Base-by-base conservation (phyloP, 495 filamentous ascomycete genomes). In the Bathelium albidoporum region DNA sequence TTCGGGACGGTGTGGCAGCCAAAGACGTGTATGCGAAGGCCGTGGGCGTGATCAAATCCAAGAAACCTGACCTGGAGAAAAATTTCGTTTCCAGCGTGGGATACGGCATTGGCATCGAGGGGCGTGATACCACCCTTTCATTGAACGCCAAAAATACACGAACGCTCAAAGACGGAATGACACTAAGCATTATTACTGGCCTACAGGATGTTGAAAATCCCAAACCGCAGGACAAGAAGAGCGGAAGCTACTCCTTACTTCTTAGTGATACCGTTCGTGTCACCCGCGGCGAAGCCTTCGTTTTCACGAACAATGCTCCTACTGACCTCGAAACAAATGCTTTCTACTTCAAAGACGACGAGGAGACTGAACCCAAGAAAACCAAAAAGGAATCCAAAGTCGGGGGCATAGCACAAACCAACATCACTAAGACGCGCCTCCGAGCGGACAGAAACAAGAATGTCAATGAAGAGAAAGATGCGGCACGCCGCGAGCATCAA, bases 11-110 rank as follows among this genome's bases (percentile, higher is more conserved):
- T 34, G 89, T 86, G 9, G 78, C 83, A 2, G 87, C 87, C 59
- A 97, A 95, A 73, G 92, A 97, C 67, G 82, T 99, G 22, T 97
- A 95, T 76, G 84, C 81, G 74, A 97, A 96, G 75, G 95, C 94
- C 1, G 70, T 94, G 59, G 77, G 71, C 59, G 75, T 90, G 16
- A 79, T 97, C 59, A 90, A 85, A 69, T 76, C 88, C 7, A 97
- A 91, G 75, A 95, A 93, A 73, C 93, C 95, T 14, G 94, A 99
- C 53, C 78, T 97, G 18, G 94, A 96, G 73, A 88, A 89, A 74
- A 87, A 96, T 68, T 96, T 99, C 71, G 68, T 90, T 43, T 96
- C 94, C 76, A 95, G 86, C 64, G 83, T 96, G 41, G 94, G 94
- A 58, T 86, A 83, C 45, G 94, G 91, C 28, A 91, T 97, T 69